Conservation (phyloP, 2,329 filamentous ascomycete genomes). For the Ophiostoma sp. region DNA sequence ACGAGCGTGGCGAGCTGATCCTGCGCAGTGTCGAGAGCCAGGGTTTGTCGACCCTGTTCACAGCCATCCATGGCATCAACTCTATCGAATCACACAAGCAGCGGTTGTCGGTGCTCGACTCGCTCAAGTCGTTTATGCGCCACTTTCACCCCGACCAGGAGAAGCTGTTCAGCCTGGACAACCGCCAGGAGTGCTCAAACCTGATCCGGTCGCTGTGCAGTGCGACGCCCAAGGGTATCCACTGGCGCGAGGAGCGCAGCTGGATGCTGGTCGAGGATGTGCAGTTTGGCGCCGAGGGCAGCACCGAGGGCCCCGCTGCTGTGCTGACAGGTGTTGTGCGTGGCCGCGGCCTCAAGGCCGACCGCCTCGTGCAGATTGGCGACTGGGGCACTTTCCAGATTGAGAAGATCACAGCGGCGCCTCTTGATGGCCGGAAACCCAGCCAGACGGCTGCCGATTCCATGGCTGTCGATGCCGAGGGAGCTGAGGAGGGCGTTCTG, state of each 20-base stretch:
- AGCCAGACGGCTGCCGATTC: constrained; percentile 45
- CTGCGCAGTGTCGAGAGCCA: constrained; percentile 85
- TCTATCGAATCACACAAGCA: constrained; percentile 74
- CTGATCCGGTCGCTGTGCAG: constrained; percentile 87
- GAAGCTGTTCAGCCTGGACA: constrained; percentile 84
- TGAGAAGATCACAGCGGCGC: constrained; percentile 76
- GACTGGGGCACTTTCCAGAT: constrained; percentile 95
- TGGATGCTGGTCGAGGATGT: constrained; percentile 91
- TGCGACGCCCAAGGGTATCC: constrained; percentile 85
- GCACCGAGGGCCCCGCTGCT: constrained; percentile 43
- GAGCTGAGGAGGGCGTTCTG: constrained; percentile 47
- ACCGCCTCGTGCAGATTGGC: constrained; percentile 82
- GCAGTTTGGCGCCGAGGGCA: constrained; percentile 49
- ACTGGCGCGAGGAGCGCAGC: constrained; percentile 90
- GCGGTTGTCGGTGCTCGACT: constrained; percentile 67
- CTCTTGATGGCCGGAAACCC: constrained; percentile 52
- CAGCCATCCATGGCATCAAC: constrained; percentile 73
- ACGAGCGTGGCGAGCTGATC: constrained; percentile 76
- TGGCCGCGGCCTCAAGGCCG: constrained; percentile 80
- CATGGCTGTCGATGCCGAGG: constrained; percentile 60
- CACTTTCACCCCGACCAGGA: constrained; percentile 93
- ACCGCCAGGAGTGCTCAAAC: constrained; percentile 83
- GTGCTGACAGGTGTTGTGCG: constrained; percentile 79
- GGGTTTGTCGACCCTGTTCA: constrained; percentile 88
- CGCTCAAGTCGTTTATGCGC: constrained; percentile 84